Evolutionary conservation across 2,329 filamentous ascomycete species (phyloP).

Genomic region (Parastagonospora avenae): DNA sequence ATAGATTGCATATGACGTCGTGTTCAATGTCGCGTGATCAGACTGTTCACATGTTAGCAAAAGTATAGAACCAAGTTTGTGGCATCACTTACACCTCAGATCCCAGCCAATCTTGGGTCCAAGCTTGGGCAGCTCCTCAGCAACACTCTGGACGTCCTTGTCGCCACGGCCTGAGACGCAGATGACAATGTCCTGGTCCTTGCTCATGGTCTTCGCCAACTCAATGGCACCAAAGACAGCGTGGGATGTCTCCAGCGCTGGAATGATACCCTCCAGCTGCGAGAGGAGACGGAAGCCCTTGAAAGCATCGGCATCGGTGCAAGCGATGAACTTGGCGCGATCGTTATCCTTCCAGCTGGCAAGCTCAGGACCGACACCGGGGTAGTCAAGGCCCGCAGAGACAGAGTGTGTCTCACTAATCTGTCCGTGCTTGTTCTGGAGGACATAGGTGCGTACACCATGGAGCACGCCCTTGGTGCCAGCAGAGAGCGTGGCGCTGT

Average conservation of each 20-base stretch:
- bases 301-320: slow-evolving; percentile 90
- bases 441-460: slow-evolving; percentile 92
- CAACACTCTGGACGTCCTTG: slow-evolving; percentile 98
- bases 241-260: slow-evolving; percentile 91
- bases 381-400: slow-evolving; percentile 95
- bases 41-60: slow-evolving; percentile 32
- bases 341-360: slow-evolving; percentile 89
- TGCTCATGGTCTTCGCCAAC: slow-evolving; percentile 88
- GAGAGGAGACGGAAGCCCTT: slow-evolving; percentile 82
- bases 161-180: slow-evolving; percentile 92
- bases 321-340: slow-evolving; percentile 85
- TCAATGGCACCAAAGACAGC: slow-evolving; percentile 88
- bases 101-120: slow-evolving; percentile 86
- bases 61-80: background rate
- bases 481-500: slow-evolving; percentile 85
- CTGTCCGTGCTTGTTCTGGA: slow-evolving; percentile 91
- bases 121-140: slow-evolving; percentile 86
- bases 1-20: background rate
- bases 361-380: slow-evolving; percentile 92
- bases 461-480: slow-evolving; percentile 93
- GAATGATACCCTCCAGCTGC: slow-evolving; percentile 94
- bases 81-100: slow-evolving; percentile 54
- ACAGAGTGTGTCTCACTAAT: slow-evolving; percentile 95
- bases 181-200: slow-evolving; percentile 89
- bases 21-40: slow-evolving; percentile 13